Conservation (phyloP, 2,329 filamentous ascomycete species). For the Mollisia scopiformis region DNA sequence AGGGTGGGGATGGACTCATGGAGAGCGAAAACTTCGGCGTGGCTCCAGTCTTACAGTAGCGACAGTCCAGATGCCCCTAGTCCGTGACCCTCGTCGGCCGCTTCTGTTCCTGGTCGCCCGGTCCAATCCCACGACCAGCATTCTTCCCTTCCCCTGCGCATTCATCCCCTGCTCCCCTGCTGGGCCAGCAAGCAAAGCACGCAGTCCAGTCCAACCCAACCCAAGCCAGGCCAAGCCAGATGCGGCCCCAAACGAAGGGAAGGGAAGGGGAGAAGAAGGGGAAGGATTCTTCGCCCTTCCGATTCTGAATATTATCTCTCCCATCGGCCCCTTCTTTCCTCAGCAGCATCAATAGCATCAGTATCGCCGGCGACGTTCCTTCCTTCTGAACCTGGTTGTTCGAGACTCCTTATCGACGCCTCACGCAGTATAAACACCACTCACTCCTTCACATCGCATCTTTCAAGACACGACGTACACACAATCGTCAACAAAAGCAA, state of each 20-base stretch:
- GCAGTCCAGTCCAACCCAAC: not conserved
- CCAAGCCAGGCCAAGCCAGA: not conserved
- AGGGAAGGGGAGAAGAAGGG: no score
- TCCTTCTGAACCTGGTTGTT: conserved; percentile 34
- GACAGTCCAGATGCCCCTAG: no score
- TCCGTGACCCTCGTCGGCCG: no score
- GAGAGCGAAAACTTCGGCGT: not conserved
- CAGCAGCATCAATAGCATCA: conserved; percentile 20
- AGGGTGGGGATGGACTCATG: not conserved
- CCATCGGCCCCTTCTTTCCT: conserved; percentile 13
- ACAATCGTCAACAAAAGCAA: not conserved
- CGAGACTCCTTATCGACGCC: conserved; percentile 32
- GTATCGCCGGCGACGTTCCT: conserved; percentile 32
- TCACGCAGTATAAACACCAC: no score
- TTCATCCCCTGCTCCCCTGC: no score
- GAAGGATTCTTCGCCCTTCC: not conserved
- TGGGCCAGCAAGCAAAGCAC: no score
- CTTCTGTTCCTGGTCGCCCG: not conserved
- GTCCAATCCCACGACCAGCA: not conserved
- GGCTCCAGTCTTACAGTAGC: no score
- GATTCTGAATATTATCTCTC: conserved; percentile 13
- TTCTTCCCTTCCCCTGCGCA: not conserved
- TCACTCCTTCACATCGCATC: no score
- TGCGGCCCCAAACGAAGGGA: not conserved
- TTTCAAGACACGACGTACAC: no score